Conservation (phyloP, 306 rosid genomes). For the Cucumis hystrix region DNA sequence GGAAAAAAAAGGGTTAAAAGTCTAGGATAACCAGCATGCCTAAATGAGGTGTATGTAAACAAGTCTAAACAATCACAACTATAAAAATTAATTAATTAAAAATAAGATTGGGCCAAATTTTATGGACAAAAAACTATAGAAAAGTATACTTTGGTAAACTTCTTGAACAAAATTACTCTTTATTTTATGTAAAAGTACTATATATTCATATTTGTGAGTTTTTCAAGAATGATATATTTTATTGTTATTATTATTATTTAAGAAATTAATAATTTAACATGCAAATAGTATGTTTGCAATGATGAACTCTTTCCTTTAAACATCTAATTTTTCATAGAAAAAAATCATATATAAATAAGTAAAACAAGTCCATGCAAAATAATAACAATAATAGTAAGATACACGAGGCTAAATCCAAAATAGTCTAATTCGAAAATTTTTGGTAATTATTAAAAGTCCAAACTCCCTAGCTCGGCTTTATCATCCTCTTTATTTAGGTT, state of each 20-base stretch:
- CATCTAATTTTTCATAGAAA: not conserved
- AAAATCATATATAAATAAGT: no score
- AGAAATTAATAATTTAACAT: not conserved
- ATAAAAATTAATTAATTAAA: no score
- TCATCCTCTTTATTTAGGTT: not conserved
- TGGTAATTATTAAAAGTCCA: not conserved
- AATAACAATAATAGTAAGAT: no score
- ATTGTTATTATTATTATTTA: no score
- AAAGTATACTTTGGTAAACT: not conserved
- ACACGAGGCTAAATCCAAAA: not conserved
- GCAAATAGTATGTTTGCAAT: not conserved
- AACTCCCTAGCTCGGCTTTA: not conserved
- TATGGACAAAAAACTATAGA: not conserved
- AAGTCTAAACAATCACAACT: no score
- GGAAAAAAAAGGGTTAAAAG: no score
- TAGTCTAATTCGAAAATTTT: not conserved
- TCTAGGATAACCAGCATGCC: no score
- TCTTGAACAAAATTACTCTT: not conserved
- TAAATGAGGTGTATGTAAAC: no score
- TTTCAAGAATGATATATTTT: not conserved
- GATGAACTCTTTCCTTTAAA: not conserved
- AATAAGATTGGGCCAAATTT: not conserved
- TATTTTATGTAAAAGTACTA: not conserved
- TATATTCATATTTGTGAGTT: not conserved
- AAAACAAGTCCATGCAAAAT: no score